phyloP scores from a whole-genome alignment of 164 flowering plant species.

The Magnolia sinica region DNA sequence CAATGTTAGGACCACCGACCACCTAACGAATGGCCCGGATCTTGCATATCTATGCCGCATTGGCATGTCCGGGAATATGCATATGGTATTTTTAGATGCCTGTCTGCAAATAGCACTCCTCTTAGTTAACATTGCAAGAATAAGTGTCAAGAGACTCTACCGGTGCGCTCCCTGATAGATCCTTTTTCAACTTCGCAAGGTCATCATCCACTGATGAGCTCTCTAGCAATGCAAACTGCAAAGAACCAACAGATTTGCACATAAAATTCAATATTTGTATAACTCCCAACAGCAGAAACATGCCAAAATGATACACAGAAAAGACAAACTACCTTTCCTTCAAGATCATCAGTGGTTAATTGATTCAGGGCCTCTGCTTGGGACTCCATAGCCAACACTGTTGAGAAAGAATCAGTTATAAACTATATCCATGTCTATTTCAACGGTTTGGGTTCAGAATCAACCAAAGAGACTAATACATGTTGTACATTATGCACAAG shows the following conservation, averaged over 20 bases:
- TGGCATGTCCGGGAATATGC: no score
- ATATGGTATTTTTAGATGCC: no score
- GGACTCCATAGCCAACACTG: constrained; percentile 94
- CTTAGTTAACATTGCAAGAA: neutral
- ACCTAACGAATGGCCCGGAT: no score
- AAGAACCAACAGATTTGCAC: neutral
- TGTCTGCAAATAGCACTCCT: neutral
- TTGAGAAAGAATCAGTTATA: constrained; percentile 4
- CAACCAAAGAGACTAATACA: neutral
- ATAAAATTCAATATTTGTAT: neutral
- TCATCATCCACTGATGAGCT: constrained; percentile 90
- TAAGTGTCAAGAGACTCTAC: constrained; percentile 27
- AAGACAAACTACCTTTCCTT: constrained; percentile 61
- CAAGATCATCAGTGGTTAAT: constrained; percentile 84
- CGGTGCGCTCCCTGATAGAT: constrained; percentile 69
- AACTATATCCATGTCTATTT: neutral
- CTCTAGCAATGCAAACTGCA: constrained; percentile 90
- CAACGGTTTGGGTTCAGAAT: neutral
- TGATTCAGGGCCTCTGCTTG: constrained; percentile 91
- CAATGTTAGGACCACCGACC: no score
- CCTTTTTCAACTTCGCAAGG: constrained; percentile 74
- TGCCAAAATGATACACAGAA: neutral
- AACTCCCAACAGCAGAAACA: neutral
- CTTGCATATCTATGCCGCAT: no score
- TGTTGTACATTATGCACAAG: no score